A percentile compares a stretch with the other conserved stretches of the same genome.
Evolutionary conservation across 306 rosid genomes (phyloP).

Genomic region (Hippophae tibetana): DNA sequence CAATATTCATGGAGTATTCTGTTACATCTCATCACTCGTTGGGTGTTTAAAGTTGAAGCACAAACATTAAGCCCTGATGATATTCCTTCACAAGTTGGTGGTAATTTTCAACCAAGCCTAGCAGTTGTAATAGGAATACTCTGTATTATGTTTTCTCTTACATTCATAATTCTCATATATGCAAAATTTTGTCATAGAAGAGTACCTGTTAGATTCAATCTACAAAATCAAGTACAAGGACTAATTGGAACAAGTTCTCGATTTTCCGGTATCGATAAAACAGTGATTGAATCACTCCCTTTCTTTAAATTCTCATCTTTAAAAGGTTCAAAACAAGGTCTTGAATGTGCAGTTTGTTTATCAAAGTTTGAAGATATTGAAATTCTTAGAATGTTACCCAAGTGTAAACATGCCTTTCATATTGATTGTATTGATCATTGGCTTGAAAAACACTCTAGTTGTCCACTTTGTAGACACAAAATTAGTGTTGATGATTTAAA

Average conservation of each 20-base stretch:
- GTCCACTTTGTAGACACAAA: constrained; percentile 81
- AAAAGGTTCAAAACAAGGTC: constrained; percentile 74
- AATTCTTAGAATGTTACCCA: constrained; percentile 64
- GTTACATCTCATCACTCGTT: constrained; percentile 19
- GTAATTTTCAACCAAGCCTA: constrained; percentile 54
- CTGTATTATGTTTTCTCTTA: constrained; percentile 40
- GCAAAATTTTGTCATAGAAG: constrained; percentile 46
- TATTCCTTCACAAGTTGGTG: constrained; percentile 10
- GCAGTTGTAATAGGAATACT: constrained; percentile 60
- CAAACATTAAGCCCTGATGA: constrained; percentile 1
- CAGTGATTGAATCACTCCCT: constrained; percentile 78
- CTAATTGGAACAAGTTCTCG: constrained; percentile 45
- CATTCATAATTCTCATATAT: constrained; percentile 52
- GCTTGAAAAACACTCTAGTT: constrained; percentile 87
- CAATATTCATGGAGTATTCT: constrained; percentile 11
- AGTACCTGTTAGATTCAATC: constrained; percentile 6
- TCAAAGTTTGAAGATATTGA: constrained; percentile 81
- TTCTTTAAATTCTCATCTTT: constrained; percentile 79
- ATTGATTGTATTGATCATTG: constrained; percentile 77
- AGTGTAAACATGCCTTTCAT: constrained; percentile 90
- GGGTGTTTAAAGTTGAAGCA: constrained; percentile 41
- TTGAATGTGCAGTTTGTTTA: constrained; percentile 79
- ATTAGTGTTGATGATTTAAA: constrained; percentile 57
- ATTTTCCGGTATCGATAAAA: constrained; percentile 72
- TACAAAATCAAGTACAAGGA: constrained; percentile 14